Base-by-base conservation (phyloP, 495 filamentous ascomycete species). In the Penicillium taxi region DNA sequence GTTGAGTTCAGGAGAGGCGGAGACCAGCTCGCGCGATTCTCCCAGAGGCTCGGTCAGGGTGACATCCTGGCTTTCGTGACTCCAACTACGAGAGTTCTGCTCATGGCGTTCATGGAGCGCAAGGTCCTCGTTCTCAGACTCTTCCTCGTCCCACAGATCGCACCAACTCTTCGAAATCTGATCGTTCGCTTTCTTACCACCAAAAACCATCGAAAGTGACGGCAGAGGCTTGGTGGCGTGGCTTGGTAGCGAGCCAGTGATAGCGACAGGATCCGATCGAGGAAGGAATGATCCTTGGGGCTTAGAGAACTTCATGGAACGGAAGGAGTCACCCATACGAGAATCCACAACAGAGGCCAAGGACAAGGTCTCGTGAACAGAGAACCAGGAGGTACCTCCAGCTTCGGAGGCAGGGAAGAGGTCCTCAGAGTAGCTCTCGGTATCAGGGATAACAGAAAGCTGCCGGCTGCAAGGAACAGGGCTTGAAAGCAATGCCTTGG, bases 151-250 rank as follows among this genome's bases (percentile, higher is more conserved):
- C 81, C 84, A 96, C 46, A 96, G 70, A 61, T 96, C 88, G 48
- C 86, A 91, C 88, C 88, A 96, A 70, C 88, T 96, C 77, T 96
- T 94, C 18, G 88, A 91, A 8, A 88, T 82, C 32, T 67, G 58
- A 13, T 74, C 64, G 3, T 82, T 75, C 44, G 74, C 74, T 54
- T 82, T 77, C 55, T 77, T 80, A 17, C 84, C 84, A 17, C 84
- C 84, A 53, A 91, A 90, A 14, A 90, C 74, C 44, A 80, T 72
- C 3, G 84, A 78, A 66, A 93, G 74, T 18, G 77, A 76, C 3
- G 79, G 74, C 32, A 78, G 62, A 23, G 70, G 72, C 39, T 76
- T 78, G 47, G 74, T 73, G 26, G 78, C 70, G 48, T 72, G 77
- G 45, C 78, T 82, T 29, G 88, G 87, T 35, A 93, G 66, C 15